Percentiles rank a stretch among this genome's conserved stretches.
These are phyloP conservation scores for Vanrija pseudolonga DNA, from an alignment of 1,284 basidiomycete genomes.

Conservation along the genomic window DNA sequence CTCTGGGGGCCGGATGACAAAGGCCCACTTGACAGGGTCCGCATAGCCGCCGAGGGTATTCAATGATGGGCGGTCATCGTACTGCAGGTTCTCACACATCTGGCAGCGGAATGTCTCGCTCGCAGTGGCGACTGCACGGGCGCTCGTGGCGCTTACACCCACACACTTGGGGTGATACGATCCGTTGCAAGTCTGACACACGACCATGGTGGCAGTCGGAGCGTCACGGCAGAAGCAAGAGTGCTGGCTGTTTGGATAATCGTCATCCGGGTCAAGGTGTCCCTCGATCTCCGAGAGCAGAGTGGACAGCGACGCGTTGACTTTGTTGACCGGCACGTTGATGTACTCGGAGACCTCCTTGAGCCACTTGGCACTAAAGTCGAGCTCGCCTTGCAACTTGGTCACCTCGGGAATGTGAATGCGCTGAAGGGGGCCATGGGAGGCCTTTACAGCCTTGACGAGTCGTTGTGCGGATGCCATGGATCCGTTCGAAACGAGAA, in stretches of 20 bases:
- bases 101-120: constrained; percentile 32
- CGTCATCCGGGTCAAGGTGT: constrained; percentile 31
- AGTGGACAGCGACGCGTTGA: constrained; percentile 21
- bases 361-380: constrained; percentile 29
- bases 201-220: constrained; percentile 25
- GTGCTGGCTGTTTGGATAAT: constrained; percentile 21
- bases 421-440: constrained; percentile 23
- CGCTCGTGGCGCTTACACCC: constrained; percentile 21
- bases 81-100: constrained; percentile 34
- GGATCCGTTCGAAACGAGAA: constrained; percentile 22
- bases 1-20: constrained; percentile 28
- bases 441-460: constrained; percentile 27
- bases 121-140: constrained; percentile 4
- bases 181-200: constrained; percentile 28
- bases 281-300: constrained; percentile 25
- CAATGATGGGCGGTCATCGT: constrained; percentile 31
- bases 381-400: constrained; percentile 33
- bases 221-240: constrained; percentile 36
- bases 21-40: constrained; percentile 24
- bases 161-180: constrained; percentile 42
- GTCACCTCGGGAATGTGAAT: constrained; percentile 37
- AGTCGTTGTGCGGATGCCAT: constrained; percentile 27
- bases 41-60: constrained; percentile 20
- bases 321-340: constrained; percentile 13
- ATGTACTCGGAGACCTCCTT: constrained; percentile 17